Percentiles rank a stretch among this genome's conserved stretches.
Evolutionary conservation across 441 rosid species (phyloP).

Genomic region (Erodium chrysanthum): DNA sequence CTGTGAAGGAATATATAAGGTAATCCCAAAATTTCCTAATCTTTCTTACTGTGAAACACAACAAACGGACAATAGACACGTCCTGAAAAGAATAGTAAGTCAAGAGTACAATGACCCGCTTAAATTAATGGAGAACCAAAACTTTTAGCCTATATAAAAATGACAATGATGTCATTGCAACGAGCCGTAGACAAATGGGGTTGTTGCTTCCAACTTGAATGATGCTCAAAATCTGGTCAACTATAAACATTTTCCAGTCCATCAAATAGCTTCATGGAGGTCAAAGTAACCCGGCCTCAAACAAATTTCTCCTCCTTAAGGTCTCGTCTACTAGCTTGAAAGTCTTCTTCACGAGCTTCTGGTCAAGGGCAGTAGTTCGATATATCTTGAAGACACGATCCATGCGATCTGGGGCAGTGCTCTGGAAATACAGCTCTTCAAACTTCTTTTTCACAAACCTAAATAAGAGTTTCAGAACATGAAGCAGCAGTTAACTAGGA

Average conservation of each 20-base stretch:
- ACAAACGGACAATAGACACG: too few species aligned
- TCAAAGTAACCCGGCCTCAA: constrained; percentile 90
- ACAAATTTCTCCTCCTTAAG: constrained; percentile 76
- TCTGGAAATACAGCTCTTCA: constrained; percentile 82
- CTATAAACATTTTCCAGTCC: constrained; percentile 24
- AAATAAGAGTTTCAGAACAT: neutral
- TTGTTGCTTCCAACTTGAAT: constrained; percentile 11
- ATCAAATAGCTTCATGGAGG: neutral
- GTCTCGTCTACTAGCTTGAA: constrained; percentile 99
- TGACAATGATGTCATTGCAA: neutral
- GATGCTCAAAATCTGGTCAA: constrained; percentile 20
- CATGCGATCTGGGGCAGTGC: constrained; percentile 73
- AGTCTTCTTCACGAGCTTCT: constrained; percentile 93
- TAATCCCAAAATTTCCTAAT: too few species aligned
- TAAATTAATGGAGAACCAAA: constrained; percentile 11
- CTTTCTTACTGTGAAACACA: too few species aligned
- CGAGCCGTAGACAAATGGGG: too few species aligned
- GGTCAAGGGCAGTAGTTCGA: constrained; percentile 86
- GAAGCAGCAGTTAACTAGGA: neutral
- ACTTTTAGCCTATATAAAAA: constrained; percentile 21
- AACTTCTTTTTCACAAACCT: constrained; percentile 94
- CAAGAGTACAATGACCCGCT: too few species aligned
- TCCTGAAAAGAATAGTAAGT: too few species aligned
- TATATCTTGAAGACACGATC: constrained; percentile 91
- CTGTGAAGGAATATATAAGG: too few species aligned